These are phyloP conservation scores for Iberis pinnata DNA, from an alignment of 345 rosid genomes.

Conservation along the genomic window DNA sequence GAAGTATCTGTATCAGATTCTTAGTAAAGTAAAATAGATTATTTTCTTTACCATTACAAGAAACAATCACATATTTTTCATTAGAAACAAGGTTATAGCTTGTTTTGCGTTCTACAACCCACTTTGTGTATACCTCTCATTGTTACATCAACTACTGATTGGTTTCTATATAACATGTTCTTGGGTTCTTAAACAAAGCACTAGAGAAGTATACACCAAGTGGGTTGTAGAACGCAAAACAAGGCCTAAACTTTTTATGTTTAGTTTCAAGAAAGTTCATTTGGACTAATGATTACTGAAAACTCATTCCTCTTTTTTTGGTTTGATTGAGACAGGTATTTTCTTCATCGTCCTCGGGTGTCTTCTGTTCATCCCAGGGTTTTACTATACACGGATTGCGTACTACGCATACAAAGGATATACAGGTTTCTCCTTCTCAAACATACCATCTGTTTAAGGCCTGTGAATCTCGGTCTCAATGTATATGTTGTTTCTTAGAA, in stretches of 20 bases:
- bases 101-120: too few species aligned
- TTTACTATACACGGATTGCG: conserved; percentile 86
- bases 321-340: conserved; percentile 46
- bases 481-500: conserved; percentile 17
- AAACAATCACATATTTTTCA: neutral
- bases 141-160: neutral
- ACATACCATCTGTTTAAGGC: conserved; percentile 67
- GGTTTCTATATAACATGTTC: neutral
- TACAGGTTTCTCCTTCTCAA: conserved; percentile 92
- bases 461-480: conserved; percentile 9
- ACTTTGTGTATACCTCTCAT: neutral
- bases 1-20: conserved; percentile 14
- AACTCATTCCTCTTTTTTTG: conserved; percentile 1
- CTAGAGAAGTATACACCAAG: neutral
- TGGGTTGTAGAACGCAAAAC: conserved; percentile 7
- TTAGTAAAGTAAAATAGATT: neutral
- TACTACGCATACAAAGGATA: conserved; percentile 96
- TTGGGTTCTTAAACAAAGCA: conserved; percentile 4
- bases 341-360: conserved; percentile 80
- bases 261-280: neutral
- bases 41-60: neutral
- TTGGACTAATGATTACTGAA: neutral
- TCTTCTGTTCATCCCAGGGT: conserved; percentile 88
- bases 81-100: too few species aligned
- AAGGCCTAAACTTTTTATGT: neutral